Conservation (phyloP, 768 basidiomycete species). For the Boletellus sp. region DNA sequence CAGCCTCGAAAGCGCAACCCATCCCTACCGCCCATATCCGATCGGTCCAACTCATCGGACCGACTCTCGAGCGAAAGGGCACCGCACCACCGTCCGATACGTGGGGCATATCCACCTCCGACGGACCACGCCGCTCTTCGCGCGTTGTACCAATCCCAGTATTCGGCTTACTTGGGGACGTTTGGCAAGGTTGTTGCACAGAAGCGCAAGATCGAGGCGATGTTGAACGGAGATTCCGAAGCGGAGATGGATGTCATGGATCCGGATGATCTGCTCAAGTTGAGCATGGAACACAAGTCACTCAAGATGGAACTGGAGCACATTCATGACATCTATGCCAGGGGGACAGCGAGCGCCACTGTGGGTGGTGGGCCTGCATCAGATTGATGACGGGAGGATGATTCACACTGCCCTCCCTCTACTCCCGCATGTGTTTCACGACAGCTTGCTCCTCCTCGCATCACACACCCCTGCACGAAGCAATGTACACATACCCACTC, state of each 20-base stretch:
- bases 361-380: slow-evolving; percentile 4
- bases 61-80: slow-evolving; percentile 11
- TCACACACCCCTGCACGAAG: neutral
- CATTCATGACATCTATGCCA: slow-evolving; percentile 41
- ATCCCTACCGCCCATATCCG: slow-evolving; percentile 27
- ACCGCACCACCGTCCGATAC: slow-evolving; percentile 27
- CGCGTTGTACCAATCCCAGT: slow-evolving; percentile 48
- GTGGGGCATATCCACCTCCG: slow-evolving; percentile 35
- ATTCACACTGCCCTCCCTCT: too few relatives aligned
- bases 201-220: slow-evolving; percentile 49
- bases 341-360: slow-evolving; percentile 2
- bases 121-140: slow-evolving; percentile 52
- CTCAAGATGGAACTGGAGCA: slow-evolving; percentile 52
- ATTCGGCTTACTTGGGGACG: slow-evolving; percentile 46
- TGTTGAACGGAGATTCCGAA: slow-evolving; percentile 53
- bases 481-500: neutral
- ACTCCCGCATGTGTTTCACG: too few relatives aligned
- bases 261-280: slow-evolving; percentile 45
- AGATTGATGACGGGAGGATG: slow-evolving; percentile 15
- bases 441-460: neutral
- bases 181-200: slow-evolving; percentile 48
- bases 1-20: slow-evolving; percentile 25
- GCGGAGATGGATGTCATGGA: slow-evolving; percentile 53
- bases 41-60: slow-evolving; percentile 22
- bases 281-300: slow-evolving; percentile 43